Evolutionary conservation across 1,139 yeast genomes (phyloP).

Genomic region (Scheffersomyces illinoinensis): DNA sequence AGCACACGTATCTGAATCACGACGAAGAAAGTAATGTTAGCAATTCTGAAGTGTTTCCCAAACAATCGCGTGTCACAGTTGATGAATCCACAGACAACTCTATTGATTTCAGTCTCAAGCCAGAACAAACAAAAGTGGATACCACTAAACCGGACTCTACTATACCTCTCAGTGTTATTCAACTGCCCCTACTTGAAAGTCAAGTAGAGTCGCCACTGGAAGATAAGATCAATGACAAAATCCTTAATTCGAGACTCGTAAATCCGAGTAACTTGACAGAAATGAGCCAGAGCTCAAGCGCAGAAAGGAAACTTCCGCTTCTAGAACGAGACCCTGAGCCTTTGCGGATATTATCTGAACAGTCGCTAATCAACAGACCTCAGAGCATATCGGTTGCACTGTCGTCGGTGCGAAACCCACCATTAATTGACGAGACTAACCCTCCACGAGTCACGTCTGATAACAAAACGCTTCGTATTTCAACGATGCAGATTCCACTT

Average conservation of each 20-base stretch:
- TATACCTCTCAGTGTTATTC: background rate
- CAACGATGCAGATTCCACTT: constrained; percentile 20
- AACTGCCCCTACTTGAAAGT: background rate
- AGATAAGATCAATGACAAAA: background rate
- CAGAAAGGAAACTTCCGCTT: background rate
- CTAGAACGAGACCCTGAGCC: background rate
- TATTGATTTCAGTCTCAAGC: background rate
- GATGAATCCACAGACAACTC: constrained; percentile 3
- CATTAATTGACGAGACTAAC: background rate
- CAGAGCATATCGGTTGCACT: background rate
- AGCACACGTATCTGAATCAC: background rate
- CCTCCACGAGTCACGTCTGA: constrained; percentile 34
- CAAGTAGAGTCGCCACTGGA: background rate
- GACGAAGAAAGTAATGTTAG: background rate
- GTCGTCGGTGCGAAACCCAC: background rate
- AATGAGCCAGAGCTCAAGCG: background rate
- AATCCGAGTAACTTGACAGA: background rate
- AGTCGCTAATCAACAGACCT: background rate
- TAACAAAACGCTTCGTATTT: constrained; percentile 29
- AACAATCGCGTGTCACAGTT: background rate
- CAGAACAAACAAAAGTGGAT: background rate
- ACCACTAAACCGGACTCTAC: background rate
- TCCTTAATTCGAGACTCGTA: background rate
- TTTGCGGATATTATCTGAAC: background rate
- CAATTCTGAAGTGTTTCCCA: background rate